These are phyloP conservation scores for Cyamopsis tetragonoloba DNA, from an alignment of 306 rosid species.

Conservation along the genomic window DNA sequence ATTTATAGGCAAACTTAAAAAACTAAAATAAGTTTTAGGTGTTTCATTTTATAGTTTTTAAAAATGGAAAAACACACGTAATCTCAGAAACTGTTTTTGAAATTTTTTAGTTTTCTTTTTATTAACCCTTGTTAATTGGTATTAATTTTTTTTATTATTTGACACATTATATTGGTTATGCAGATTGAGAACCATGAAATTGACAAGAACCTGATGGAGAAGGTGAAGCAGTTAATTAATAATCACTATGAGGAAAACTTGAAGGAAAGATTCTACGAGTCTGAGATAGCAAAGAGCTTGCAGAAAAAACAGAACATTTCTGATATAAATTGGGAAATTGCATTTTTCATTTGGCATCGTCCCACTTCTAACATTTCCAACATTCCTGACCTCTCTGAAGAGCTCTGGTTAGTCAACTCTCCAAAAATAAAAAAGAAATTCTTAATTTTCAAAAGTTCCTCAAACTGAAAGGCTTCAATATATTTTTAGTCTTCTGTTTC, in stretches of 20 bases:
- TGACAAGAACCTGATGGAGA: conserved; percentile 60
- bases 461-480: no score
- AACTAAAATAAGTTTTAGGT: no score
- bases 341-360: conserved; percentile 78
- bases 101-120: not conserved
- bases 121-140: not conserved
- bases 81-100: no score
- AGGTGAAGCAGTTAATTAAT: conserved; percentile 62
- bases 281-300: conserved; percentile 53
- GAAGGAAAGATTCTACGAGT: conserved; percentile 60
- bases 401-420: conserved; percentile 52
- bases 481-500: no score
- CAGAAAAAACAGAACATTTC: conserved; percentile 30
- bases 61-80: no score
- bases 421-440: no score
- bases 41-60: no score
- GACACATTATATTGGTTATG: conserved; percentile 19
- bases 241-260: conserved; percentile 63
- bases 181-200: conserved; percentile 80
- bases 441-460: no score
- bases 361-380: conserved; percentile 61
- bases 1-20: no score
- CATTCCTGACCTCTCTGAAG: conserved; percentile 47
- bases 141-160: not conserved
- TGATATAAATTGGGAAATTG: conserved; percentile 73